Evolutionary conservation across 2,329 filamentous ascomycete genomes (phyloP).

Genomic region (Aspergillus hortae): DNA sequence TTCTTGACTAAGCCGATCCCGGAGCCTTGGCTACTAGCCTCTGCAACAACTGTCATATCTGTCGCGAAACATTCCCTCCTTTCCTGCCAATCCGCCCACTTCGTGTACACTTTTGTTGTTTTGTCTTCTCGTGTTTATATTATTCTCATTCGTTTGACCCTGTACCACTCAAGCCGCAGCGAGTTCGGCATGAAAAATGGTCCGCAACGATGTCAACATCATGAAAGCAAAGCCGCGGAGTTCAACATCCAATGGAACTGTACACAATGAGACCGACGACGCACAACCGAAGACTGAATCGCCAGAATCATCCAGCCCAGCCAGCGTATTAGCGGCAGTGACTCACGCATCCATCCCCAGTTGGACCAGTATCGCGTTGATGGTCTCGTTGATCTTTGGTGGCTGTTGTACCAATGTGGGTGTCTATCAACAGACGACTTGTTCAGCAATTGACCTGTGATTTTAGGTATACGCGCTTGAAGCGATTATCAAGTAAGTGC

Average conservation of each 20-base stretch:
- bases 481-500: constrained; percentile 80
- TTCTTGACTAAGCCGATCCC: too few relatives aligned
- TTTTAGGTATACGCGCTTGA: constrained; percentile 87
- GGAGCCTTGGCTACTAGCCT: too few relatives aligned
- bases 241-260: background rate
- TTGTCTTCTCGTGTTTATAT: too few relatives aligned
- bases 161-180: too few relatives aligned
- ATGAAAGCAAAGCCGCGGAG: background rate
- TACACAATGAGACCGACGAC: background rate
- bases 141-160: too few relatives aligned
- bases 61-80: too few relatives aligned
- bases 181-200: background rate
- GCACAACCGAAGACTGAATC: background rate
- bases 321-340: constrained; percentile 25
- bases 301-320: constrained; percentile 1
- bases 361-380: constrained; percentile 62
- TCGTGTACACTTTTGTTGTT: too few relatives aligned
- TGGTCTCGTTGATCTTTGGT: constrained; percentile 86
- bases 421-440: constrained; percentile 12
- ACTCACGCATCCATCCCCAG: constrained; percentile 47
- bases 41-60: too few relatives aligned
- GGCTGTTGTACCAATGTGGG: constrained; percentile 90
- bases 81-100: too few relatives aligned
- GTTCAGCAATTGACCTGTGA: constrained; percentile 17
- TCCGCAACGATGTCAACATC: background rate